Evolutionary conservation across 2,329 filamentous ascomycete species (phyloP).

Genomic region (Periconia sp.): DNA sequence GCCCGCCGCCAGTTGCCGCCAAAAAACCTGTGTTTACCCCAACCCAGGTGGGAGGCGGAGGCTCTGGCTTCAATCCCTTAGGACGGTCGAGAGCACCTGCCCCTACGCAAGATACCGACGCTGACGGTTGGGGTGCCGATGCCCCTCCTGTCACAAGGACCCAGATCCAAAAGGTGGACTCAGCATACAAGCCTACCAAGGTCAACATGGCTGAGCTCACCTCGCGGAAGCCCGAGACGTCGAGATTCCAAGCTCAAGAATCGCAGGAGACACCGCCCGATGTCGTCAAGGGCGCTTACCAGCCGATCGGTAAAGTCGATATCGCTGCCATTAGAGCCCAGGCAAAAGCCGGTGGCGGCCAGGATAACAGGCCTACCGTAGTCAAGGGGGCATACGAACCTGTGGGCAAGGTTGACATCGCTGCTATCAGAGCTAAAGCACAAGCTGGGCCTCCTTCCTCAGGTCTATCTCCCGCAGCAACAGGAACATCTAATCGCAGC

Average conservation of each 20-base stretch:
- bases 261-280: constrained; percentile 60
- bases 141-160: constrained; percentile 88
- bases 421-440: constrained; percentile 84
- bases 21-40: constrained; percentile 94
- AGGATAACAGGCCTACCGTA: constrained; percentile 79
- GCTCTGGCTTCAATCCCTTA: constrained; percentile 69
- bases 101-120: constrained; percentile 68
- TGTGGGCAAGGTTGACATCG: constrained; percentile 95
- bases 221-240: constrained; percentile 71
- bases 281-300: constrained; percentile 84
- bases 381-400: constrained; percentile 96
- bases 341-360: constrained; percentile 62
- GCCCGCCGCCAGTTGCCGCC: constrained; percentile 72
- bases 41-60: constrained; percentile 64
- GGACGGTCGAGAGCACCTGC: constrained; percentile 65
- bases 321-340: constrained; percentile 85
- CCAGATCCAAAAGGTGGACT: constrained; percentile 87
- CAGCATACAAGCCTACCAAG: constrained; percentile 94
- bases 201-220: constrained; percentile 90
- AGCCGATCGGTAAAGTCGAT: constrained; percentile 96
- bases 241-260: constrained; percentile 61
- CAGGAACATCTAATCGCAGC: constrained; percentile 45
- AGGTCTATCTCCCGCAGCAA: constrained; percentile 51
- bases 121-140: constrained; percentile 93
- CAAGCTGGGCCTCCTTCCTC: constrained; percentile 56